A percentile compares a stretch with the other conserved stretches of the same genome.
Conservation (phyloP, 805 yeast species). For the Wickerhamomyces queroliae region DNA sequence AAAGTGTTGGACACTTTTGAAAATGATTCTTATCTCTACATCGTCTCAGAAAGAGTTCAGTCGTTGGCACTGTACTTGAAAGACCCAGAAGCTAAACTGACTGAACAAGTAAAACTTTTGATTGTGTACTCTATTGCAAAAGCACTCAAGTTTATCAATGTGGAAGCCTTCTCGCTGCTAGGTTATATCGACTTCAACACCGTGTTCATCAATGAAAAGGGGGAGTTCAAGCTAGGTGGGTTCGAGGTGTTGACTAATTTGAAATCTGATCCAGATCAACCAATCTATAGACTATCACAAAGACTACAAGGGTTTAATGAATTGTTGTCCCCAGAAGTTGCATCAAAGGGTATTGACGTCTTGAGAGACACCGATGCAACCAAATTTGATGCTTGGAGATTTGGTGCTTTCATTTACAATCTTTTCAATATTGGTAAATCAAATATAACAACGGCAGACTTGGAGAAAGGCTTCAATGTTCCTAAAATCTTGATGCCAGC, state of each 20-base stretch:
- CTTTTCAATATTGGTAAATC: constrained; percentile 29
- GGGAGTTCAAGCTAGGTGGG: constrained; percentile 85
- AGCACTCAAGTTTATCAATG: constrained; percentile 52
- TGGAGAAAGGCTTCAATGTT: constrained; percentile 18
- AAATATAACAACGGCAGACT: constrained; percentile 5
- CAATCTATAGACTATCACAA: constrained; percentile 29
- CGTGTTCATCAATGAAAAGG: constrained; percentile 58
- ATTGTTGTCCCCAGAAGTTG: constrained; percentile 51
- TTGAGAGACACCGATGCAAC: constrained; percentile 27
- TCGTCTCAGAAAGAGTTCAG: constrained; percentile 61
- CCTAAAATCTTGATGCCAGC: constrained; percentile 33
- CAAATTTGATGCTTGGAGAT: constrained; percentile 58
- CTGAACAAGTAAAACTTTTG: constrained; percentile 35
- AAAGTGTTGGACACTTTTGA: constrained; percentile 59
- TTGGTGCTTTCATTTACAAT: constrained; percentile 50
- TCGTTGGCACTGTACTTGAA: constrained; percentile 41
- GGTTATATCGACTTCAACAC: constrained; percentile 55
- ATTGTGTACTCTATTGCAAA: constrained; percentile 53
- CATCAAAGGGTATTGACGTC: constrained; percentile 37
- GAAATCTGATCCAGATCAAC: constrained; percentile 25
- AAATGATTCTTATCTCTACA: constrained; percentile 47
- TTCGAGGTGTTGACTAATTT: constrained; percentile 60
- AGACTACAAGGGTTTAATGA: constrained; percentile 26
- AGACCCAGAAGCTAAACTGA: constrained; percentile 20
- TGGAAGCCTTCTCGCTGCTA: constrained; percentile 49